These are phyloP conservation scores for Xylaria castorea DNA, from an alignment of 495 filamentous ascomycete genomes.

Conservation along the genomic window DNA sequence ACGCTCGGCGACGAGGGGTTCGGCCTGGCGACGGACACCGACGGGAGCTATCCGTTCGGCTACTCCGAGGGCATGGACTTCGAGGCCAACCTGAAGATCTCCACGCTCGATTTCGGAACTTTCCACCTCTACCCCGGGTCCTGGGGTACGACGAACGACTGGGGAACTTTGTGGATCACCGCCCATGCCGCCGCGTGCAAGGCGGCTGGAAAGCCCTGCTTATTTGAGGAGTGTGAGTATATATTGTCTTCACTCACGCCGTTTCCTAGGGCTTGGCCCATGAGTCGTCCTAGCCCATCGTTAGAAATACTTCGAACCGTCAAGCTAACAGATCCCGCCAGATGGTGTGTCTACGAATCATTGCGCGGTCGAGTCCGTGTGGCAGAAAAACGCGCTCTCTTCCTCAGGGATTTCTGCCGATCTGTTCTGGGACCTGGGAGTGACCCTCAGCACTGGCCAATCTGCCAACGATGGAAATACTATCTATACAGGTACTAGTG, in stretches of 20 bases:
- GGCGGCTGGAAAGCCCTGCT: conserved; percentile 67
- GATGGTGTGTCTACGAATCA: conserved; percentile 42
- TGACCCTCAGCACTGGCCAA: conserved; percentile 58
- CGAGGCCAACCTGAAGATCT: conserved; percentile 61
- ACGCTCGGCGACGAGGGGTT: conserved; percentile 62
- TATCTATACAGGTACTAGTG: conserved; percentile 49
- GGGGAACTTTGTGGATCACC: conserved; percentile 62
- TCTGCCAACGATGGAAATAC: conserved; percentile 67
- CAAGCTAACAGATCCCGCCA: conserved; percentile 33
- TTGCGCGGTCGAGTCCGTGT: conserved; percentile 57
- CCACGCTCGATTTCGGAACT: conserved; percentile 69
- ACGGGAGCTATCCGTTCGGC: conserved; percentile 65
- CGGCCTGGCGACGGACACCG: conserved; percentile 49
- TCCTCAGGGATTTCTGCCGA: conserved; percentile 62
- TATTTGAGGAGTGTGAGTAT: conserved; percentile 72
- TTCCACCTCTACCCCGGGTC: conserved; percentile 70
- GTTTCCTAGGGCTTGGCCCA: neutral
- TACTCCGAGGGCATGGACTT: conserved; percentile 70
- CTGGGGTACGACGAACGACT: conserved; percentile 49
- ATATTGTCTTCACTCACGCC: neutral
- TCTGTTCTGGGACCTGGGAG: conserved; percentile 73
- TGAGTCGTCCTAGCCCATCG: neutral
- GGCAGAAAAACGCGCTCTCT: conserved; percentile 61
- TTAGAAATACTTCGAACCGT: conserved; percentile 36
- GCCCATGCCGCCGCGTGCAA: conserved; percentile 64